Percentiles rank a stretch among this genome's conserved stretches.
These are phyloP conservation scores for Asclepias syriaca DNA, from an alignment of 257 asterid genomes.

Conservation along the genomic window DNA sequence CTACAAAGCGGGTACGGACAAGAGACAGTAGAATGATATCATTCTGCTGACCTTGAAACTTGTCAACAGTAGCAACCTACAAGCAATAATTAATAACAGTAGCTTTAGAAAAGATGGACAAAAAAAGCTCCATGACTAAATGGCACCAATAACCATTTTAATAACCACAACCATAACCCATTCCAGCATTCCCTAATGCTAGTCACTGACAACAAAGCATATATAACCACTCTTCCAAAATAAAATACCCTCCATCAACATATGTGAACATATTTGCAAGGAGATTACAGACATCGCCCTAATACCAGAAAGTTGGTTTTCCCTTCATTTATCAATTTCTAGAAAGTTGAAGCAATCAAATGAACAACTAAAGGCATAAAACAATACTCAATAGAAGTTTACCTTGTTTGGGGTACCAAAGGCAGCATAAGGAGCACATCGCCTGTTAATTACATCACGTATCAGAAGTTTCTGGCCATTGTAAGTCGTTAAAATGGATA, in stretches of 20 bases:
- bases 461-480: conserved; percentile 97
- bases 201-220: background rate
- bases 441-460: conserved; percentile 89
- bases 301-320: background rate
- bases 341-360: background rate
- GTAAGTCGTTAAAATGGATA: conserved; percentile 92
- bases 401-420: conserved; percentile 97
- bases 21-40: conserved; percentile 82
- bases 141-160: background rate
- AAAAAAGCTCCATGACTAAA: background rate
- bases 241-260: background rate
- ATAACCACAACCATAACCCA: background rate
- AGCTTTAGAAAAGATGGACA: conserved; percentile 5
- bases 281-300: no score
- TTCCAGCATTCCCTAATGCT: background rate
- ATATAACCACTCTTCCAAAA: background rate
- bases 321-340: background rate
- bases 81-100: conserved; percentile 18
- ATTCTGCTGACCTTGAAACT: conserved; percentile 99
- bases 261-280: background rate
- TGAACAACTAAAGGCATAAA: background rate
- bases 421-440: conserved; percentile 88
- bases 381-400: conserved; percentile 3
- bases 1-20: conserved; percentile 97
- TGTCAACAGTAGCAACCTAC: conserved; percentile 93